Conservation (phyloP, 371 early-diverging fungal genomes). For the Furculomyces boomerangus region DNA sequence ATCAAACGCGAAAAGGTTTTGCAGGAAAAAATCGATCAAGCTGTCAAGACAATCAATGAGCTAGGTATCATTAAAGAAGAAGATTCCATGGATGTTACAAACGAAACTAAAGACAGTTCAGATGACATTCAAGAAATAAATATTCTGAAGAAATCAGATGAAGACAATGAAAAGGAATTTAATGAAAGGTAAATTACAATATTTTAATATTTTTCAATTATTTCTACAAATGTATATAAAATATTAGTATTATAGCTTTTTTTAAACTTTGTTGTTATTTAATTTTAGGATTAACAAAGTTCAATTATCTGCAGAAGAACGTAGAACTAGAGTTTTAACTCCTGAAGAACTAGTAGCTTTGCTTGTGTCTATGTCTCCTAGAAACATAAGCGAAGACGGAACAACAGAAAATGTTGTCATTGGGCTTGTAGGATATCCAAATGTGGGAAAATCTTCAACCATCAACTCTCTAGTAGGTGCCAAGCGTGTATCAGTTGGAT, state of each 20-base stretch:
- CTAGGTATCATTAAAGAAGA: not conserved
- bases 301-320: conserved; percentile 1
- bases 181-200: conserved; percentile 8
- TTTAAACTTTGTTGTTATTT: not conserved
- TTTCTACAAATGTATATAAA: not conserved
- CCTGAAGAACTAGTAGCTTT: conserved; percentile 39
- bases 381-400: conserved; percentile 19
- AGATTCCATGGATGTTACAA: not conserved
- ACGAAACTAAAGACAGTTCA: not conserved
- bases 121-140: too few species aligned
- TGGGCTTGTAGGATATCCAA: conserved; percentile 99
- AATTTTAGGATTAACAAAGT: conserved; percentile 4
- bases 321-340: conserved; percentile 31
- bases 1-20: conserved; percentile 9
- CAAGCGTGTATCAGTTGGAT: conserved; percentile 88
- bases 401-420: conserved; percentile 43
- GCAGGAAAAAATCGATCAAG: conserved; percentile 9
- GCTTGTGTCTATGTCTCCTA: conserved; percentile 28
- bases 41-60: not conserved
- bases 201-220: not conserved
- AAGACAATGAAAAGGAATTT: conserved; percentile 21
- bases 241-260: not conserved
- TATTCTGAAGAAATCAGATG: too few species aligned
- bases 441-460: conserved; percentile 99
- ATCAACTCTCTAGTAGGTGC: conserved; percentile 94